Base-by-base conservation (phyloP, 768 basidiomycete species). In the Udeniomyces megalosporus region DNA sequence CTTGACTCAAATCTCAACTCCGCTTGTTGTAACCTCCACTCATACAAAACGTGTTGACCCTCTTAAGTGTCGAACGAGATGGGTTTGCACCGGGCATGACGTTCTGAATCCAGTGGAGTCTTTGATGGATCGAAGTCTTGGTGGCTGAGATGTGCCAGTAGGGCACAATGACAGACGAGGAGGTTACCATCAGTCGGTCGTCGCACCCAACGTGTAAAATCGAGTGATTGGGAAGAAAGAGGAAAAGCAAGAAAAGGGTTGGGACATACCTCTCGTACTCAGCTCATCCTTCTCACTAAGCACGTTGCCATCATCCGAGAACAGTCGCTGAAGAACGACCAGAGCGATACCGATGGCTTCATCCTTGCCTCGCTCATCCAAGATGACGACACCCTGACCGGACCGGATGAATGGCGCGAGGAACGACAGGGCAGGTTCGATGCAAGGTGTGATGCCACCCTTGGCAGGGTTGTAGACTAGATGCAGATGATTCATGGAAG, bases 31-130 rank as follows among this genome's bases (percentile, higher is more conserved):
- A 67, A 10, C 34, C 52, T n/a, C 50, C 60, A n/a, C 69, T 63
- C 67, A 90, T 78, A 5, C 88, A 71, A 66, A 79, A 85, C 66
- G 84, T 82, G 69, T 90, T 88, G 49, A 87, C 80, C 15, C 83
- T 75, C 71, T 87, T 87, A 63, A 96, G 77, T 10, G 85, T 88
- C 17, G 81, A 78, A 46, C 90, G 80, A 11, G 86, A 83, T 0
- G 93, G 92, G 70, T 95, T 96, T 3, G 83, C 85, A 58, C 77
- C 75, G 5, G 86, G 85, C 56, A 79, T 75, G 66, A 47, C 58
- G 24, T 84, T 77, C 62, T 91, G 84, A 52, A 96, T 81, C 87
- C 86, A 89, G 70, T 96, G 84, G 38, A 96, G 76, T 20, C 89
- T 79, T 14, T 77, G 83, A 12, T 81, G 80, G 66, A 96, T 81